Percentiles rank a stretch among this genome's conserved stretches.
These are phyloP conservation scores for Fomitopsis serialis DNA, from an alignment of 768 basidiomycete genomes.

Conservation along the genomic window DNA sequence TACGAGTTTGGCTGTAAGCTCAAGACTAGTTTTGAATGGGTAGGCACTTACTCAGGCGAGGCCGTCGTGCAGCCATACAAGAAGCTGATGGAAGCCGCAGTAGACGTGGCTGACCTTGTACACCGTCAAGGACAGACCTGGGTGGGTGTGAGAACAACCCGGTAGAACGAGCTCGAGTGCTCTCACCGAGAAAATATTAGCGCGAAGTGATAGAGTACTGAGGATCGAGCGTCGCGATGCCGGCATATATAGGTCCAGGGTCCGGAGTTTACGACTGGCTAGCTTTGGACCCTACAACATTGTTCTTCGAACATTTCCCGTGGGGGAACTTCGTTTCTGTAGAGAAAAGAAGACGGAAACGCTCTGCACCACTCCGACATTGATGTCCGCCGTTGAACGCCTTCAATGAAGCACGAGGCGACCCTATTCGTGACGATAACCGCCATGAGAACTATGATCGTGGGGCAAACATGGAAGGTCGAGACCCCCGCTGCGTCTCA, in stretches of 20 bases:
- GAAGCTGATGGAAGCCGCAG: slow-evolving; percentile 35
- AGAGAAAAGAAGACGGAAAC: too few relatives aligned
- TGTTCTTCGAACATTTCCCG: too few relatives aligned
- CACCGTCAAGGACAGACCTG: not conserved
- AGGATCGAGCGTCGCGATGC: too few relatives aligned
- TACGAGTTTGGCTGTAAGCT: not conserved
- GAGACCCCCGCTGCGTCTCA: not conserved
- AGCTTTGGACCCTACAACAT: too few relatives aligned
- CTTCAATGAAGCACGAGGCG: not conserved
- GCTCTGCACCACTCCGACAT: not conserved
- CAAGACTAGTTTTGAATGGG: not conserved
- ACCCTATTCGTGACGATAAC: not conserved
- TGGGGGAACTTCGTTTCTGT: too few relatives aligned
- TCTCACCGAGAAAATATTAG: too few relatives aligned
- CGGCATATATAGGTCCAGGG: too few relatives aligned
- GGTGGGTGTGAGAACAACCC: too few relatives aligned
- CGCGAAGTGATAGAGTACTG: too few relatives aligned
- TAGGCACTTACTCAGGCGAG: slow-evolving; percentile 26
- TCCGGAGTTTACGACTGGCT: too few relatives aligned
- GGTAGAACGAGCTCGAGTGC: too few relatives aligned
- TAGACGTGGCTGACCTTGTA: slow-evolving; percentile 23
- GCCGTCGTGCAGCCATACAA: slow-evolving; percentile 35
- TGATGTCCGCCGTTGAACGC: not conserved
- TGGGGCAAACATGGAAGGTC: not conserved
- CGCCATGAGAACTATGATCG: not conserved